Evolutionary conservation across 345 rosid species (phyloP).

Genomic region (Anastatica hierochuntica): DNA sequence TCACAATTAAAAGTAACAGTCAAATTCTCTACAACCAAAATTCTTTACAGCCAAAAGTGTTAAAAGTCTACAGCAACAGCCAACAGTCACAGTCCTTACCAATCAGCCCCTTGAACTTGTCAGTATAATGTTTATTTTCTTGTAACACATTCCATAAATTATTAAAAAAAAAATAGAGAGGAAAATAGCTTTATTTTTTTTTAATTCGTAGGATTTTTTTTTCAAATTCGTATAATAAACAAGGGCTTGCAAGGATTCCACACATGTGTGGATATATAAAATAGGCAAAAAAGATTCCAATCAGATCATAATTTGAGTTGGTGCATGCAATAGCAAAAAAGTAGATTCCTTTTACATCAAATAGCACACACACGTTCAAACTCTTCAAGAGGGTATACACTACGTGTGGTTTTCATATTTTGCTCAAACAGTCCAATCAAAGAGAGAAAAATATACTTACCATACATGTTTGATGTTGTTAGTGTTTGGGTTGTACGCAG

Average conservation of each 20-base stretch:
- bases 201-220: too few species aligned
- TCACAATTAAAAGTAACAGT: too few species aligned
- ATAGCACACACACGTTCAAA: conserved; percentile 9
- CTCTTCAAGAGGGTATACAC: not conserved
- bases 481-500: conserved; percentile 7
- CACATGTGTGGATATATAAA: conserved; percentile 23
- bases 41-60: too few species aligned
- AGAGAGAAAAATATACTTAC: not conserved
- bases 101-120: too few species aligned
- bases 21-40: too few species aligned
- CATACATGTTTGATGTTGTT: conserved; percentile 11
- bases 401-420: conserved; percentile 10
- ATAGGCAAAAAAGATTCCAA: conserved; percentile 19
- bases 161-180: too few species aligned
- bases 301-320: conserved; percentile 18
- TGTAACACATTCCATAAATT: too few species aligned
- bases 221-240: not conserved
- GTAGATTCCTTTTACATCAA: conserved; percentile 21
- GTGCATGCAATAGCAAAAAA: conserved; percentile 26
- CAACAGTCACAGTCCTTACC: too few species aligned
- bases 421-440: conserved; percentile 13
- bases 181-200: too few species aligned
- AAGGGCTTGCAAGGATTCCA: conserved; percentile 5
- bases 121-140: too few species aligned
- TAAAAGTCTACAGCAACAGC: too few species aligned